These are phyloP conservation scores for Podosphaera xanthii DNA, from an alignment of 2,329 filamentous ascomycete genomes.

Conservation along the genomic window DNA sequence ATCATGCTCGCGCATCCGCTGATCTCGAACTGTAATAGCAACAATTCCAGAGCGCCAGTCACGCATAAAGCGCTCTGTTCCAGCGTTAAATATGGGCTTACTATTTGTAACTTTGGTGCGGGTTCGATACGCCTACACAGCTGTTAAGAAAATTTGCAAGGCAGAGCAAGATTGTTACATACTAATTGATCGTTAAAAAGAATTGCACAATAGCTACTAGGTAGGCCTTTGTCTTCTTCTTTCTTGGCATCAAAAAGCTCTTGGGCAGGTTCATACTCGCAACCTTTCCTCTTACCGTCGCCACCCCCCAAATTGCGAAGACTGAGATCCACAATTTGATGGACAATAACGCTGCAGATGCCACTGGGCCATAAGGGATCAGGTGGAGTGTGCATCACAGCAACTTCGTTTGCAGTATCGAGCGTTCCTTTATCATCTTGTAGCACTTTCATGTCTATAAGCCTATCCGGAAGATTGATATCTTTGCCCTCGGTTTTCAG, in stretches of 20 bases:
- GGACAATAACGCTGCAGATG: slow-evolving; percentile 63
- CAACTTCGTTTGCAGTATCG: slow-evolving; percentile 54
- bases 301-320: slow-evolving; percentile 79
- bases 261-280: slow-evolving; percentile 74
- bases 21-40: slow-evolving; percentile 72
- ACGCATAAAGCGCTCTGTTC: slow-evolving; percentile 76
- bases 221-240: slow-evolving; percentile 56
- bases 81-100: slow-evolving; percentile 92
- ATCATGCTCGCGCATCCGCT: slow-evolving; percentile 76
- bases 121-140: slow-evolving; percentile 54
- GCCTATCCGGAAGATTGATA: slow-evolving; percentile 45
- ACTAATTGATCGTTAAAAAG: slow-evolving; percentile 67
- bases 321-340: slow-evolving; percentile 89
- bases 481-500: slow-evolving; percentile 76
- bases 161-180: slow-evolving; percentile 9
- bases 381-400: slow-evolving; percentile 70
- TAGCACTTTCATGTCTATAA: slow-evolving; percentile 52
- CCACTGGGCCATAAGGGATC: slow-evolving; percentile 94
- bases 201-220: slow-evolving; percentile 86
- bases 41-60: slow-evolving; percentile 81
- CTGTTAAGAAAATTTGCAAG: slow-evolving; percentile 2
- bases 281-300: slow-evolving; percentile 55
- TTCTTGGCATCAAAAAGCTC: slow-evolving; percentile 68
- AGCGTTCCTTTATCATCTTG: slow-evolving; percentile 74
- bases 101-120: slow-evolving; percentile 81